Evolutionary conservation across 768 basidiomycete species (phyloP).

Genomic region (Mrakia hoshinonis): DNA sequence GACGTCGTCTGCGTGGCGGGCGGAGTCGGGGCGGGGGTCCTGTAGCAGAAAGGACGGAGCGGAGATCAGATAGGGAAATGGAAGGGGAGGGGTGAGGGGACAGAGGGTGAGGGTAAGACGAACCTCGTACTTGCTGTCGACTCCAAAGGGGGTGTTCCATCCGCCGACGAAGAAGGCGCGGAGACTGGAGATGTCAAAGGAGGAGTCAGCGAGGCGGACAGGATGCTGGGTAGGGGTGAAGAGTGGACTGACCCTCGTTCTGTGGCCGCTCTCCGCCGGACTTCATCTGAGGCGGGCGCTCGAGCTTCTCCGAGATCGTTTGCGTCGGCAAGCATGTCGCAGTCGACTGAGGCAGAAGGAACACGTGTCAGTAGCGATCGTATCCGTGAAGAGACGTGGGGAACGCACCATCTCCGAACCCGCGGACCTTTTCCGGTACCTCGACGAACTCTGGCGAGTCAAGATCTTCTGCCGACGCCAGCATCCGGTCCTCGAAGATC

Average conservation of each 20-base stretch:
- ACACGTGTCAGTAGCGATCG: not conserved
- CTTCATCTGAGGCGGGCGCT: slow-evolving; percentile 29
- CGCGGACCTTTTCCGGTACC: not conserved
- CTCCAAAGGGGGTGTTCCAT: slow-evolving; percentile 32
- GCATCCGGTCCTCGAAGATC: not conserved
- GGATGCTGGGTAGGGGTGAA: no score
- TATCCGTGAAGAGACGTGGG: not conserved
- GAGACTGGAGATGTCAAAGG: not conserved
- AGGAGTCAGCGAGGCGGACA: no score
- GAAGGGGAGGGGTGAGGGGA: not conserved
- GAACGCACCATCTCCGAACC: slow-evolving; percentile 15
- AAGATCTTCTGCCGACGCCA: not conserved
- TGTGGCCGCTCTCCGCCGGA: slow-evolving; percentile 34
- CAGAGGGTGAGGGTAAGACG: not conserved
- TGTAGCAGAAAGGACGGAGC: not conserved
- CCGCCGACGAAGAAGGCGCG: slow-evolving; percentile 36
- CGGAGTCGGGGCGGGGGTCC: slow-evolving; percentile 24
- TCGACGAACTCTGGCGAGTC: slow-evolving; percentile 9
- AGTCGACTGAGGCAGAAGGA: slow-evolving; percentile 17
- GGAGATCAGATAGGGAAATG: no score
- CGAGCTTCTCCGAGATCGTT: slow-evolving; percentile 36
- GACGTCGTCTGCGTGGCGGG: not conserved
- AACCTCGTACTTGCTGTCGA: not conserved
- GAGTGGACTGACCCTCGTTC: slow-evolving; percentile 32
- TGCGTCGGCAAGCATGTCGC: slow-evolving; percentile 34